Conservation (phyloP, 2,329 filamentous ascomycete species). For the Byssoonygena ceratinophila region DNA sequence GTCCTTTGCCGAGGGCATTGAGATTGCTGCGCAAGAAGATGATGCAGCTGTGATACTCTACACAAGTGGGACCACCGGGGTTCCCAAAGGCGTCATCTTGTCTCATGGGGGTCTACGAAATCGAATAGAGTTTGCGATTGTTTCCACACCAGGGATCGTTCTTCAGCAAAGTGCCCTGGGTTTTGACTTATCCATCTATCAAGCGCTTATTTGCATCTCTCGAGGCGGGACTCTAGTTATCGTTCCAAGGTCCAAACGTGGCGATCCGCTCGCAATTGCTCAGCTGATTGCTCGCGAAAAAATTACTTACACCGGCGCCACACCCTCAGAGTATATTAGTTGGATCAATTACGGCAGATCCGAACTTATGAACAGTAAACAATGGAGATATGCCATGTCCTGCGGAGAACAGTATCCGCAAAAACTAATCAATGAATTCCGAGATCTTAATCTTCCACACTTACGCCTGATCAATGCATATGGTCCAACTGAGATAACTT, state of each 20-base stretch:
- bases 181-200: constrained; percentile 18
- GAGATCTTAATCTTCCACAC: constrained; percentile 11
- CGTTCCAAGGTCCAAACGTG: constrained; percentile 14
- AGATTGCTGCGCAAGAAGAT: constrained; percentile 19
- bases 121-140: constrained; percentile 18
- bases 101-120: constrained; percentile 47
- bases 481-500: constrained; percentile 21
- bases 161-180: constrained; percentile 18
- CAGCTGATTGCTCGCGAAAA: constrained; percentile 16
- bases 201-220: constrained; percentile 17
- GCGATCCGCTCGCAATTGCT: constrained; percentile 17
- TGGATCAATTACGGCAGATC: constrained; percentile 16
- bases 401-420: constrained; percentile 18
- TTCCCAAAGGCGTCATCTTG: constrained; percentile 57
- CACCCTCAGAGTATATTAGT: constrained; percentile 20
- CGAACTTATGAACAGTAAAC: constrained; percentile 11
- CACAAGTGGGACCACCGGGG: constrained; percentile 56
- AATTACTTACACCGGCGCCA: constrained; percentile 20
- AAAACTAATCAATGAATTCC: constrained; percentile 13
- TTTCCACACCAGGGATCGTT: background rate
- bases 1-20: constrained; percentile 8
- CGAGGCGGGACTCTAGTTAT: constrained; percentile 18
- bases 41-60: constrained; percentile 44
- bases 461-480: constrained; percentile 18
- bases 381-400: constrained; percentile 17